phyloP scores from a whole-genome alignment of 805 yeast species.

The Kodamaea kaohsiungensis region DNA sequence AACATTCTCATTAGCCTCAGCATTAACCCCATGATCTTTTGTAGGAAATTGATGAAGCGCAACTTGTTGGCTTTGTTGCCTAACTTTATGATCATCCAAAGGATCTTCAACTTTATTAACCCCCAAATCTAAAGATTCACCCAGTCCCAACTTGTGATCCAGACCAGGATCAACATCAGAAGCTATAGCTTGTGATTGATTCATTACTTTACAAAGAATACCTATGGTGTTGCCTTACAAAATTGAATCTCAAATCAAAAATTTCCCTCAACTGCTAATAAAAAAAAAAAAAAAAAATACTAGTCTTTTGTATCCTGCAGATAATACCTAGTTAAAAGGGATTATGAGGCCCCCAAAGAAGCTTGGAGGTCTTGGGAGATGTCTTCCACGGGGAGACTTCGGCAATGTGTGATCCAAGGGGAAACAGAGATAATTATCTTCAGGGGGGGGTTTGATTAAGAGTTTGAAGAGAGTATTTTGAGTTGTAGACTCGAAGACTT shows the following conservation, averaged over 20 bases:
- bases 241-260: background rate
- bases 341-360: background rate
- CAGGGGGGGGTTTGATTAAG: background rate
- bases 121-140: background rate
- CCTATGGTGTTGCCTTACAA: background rate
- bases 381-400: background rate
- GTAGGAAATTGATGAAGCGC: background rate
- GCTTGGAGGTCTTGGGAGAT: background rate
- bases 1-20: background rate
- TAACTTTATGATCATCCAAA: background rate
- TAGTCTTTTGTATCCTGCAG: background rate
- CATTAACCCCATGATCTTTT: background rate
- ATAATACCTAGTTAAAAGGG: background rate
- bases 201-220: background rate
- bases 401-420: background rate
- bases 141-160: background rate
- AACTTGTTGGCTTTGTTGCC: background rate
- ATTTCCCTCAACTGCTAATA: background rate
- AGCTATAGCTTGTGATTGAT: background rate
- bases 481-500: background rate
- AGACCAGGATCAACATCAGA: background rate
- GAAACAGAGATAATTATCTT: background rate
- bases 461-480: background rate
- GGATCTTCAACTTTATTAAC: background rate
- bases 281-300: background rate